Percentiles rank a stretch among this genome's conserved stretches.
These are phyloP conservation scores for Gossypium turneri DNA, from an alignment of 345 rosid species.

Conservation along the genomic window DNA sequence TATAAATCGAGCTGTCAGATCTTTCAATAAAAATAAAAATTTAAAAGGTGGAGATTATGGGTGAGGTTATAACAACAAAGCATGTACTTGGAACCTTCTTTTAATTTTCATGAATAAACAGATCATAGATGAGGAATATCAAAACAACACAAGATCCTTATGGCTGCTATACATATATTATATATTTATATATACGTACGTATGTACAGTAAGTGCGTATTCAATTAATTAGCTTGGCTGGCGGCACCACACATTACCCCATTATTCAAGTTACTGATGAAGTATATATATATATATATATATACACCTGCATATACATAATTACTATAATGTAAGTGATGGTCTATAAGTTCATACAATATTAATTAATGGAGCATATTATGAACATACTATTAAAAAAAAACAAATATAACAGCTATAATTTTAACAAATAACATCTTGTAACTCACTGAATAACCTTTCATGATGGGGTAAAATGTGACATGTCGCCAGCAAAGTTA, in stretches of 20 bases:
- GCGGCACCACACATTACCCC: not conserved
- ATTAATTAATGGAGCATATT: too few species aligned
- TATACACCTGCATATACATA: not conserved
- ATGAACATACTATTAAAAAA: too few species aligned
- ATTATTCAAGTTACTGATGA: not conserved
- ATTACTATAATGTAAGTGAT: not conserved
- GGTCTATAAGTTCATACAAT: too few species aligned
- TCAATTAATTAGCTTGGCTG: not conserved
- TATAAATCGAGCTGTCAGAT: constrained; percentile 1
- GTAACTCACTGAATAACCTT: not conserved
- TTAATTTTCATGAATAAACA: not conserved
- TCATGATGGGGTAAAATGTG: not conserved
- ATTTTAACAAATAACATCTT: too few species aligned
- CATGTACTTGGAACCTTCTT: not conserved
- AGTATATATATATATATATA: not conserved
- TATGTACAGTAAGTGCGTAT: not conserved
- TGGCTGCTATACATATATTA: too few species aligned
- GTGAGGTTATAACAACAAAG: too few species aligned
- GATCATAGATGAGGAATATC: not conserved
- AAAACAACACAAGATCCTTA: not conserved
- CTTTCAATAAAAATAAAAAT: not conserved
- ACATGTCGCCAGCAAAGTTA: not conserved
- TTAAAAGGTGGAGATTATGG: not conserved
- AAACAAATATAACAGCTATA: too few species aligned
- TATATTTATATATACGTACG: too few species aligned